Conservation (phyloP, 31 red algal genomes). For the Asparagopsis taxiformis region DNA sequence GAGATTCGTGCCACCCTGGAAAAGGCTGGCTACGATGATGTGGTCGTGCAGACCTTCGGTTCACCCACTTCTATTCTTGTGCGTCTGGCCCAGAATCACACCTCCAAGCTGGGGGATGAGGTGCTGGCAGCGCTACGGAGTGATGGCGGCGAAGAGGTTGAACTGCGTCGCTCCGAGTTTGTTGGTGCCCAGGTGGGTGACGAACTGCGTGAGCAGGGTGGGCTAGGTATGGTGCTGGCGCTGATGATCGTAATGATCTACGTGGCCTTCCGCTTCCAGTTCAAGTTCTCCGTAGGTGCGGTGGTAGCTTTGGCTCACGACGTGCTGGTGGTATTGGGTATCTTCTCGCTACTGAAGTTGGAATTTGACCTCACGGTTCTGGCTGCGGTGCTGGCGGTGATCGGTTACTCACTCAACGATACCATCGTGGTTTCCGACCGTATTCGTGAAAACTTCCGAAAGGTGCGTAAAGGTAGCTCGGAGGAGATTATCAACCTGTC, state of each 20-base stretch:
- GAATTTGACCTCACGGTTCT: conserved; percentile 13
- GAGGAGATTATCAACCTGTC: conserved; percentile 21
- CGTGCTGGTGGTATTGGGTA: conserved; percentile 16
- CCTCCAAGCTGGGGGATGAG: too few relatives aligned
- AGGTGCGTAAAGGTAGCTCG: background rate
- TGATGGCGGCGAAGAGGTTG: background rate
- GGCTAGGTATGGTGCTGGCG: conserved; percentile 8
- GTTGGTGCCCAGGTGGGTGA: conserved; percentile 4
- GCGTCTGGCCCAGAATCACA: too few relatives aligned
- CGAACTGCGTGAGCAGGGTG: background rate
- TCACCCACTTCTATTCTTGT: too few relatives aligned
- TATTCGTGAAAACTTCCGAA: conserved; percentile 31
- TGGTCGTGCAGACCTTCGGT: too few relatives aligned
- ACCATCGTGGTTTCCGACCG: conserved; percentile 45
- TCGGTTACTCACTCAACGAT: conserved; percentile 42
- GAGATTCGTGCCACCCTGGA: too few relatives aligned
- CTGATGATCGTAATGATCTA: conserved; percentile 26
- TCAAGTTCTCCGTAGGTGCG: conserved; percentile 3
- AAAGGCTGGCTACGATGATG: too few relatives aligned
- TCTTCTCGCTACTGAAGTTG: conserved; percentile 10
- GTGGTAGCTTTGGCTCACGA: conserved; percentile 29
- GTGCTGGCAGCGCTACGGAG: too few relatives aligned
- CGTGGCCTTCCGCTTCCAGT: conserved; percentile 19
- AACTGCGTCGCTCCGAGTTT: background rate
- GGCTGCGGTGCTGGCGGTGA: conserved; percentile 36